phyloP scores from a whole-genome alignment of 305 asterid species.

The Coffea humblotiana region DNA sequence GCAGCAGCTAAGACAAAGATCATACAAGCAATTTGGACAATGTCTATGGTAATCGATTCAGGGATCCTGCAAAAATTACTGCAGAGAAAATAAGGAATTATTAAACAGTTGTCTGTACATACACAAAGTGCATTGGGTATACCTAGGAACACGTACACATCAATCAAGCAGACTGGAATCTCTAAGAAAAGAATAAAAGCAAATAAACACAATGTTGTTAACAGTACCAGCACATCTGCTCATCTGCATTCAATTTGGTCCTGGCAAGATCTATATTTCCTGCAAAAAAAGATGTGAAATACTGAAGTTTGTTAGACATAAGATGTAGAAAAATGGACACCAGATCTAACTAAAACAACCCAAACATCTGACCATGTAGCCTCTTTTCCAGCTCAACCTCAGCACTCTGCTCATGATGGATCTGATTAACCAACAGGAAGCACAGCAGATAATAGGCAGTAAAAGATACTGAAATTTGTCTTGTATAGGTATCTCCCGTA shows the following conservation, averaged over 20 bases:
- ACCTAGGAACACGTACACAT: not conserved
- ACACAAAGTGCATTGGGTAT: not conserved
- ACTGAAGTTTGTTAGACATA: constrained; percentile 20
- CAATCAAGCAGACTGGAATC: not conserved
- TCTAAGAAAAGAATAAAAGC: constrained; percentile 5
- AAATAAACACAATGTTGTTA: not conserved
- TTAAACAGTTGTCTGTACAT: constrained; percentile 1
- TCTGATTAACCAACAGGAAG: constrained; percentile 79
- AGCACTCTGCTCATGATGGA: constrained; percentile 73
- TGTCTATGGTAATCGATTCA: constrained; percentile 90
- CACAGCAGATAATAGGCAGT: constrained; percentile 84
- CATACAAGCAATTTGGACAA: constrained; percentile 87
- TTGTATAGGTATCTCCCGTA: constrained; percentile 77
- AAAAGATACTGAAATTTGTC: constrained; percentile 86
- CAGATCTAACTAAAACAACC: constrained; percentile 25
- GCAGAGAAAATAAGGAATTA: constrained; percentile 21
- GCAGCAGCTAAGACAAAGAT: constrained; percentile 97
- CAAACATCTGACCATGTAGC: constrained; percentile 63
- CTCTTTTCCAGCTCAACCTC: constrained; percentile 89
- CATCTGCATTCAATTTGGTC: constrained; percentile 90
- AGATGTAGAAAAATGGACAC: constrained; percentile 2
- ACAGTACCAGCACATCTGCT: constrained; percentile 97
- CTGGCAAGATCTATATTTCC: constrained; percentile 88
- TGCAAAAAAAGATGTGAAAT: constrained; percentile 34
- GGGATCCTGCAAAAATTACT: constrained; percentile 97